phyloP scores from a whole-genome alignment of 176 grass and related monocot species.

The Zizania latifolia region DNA sequence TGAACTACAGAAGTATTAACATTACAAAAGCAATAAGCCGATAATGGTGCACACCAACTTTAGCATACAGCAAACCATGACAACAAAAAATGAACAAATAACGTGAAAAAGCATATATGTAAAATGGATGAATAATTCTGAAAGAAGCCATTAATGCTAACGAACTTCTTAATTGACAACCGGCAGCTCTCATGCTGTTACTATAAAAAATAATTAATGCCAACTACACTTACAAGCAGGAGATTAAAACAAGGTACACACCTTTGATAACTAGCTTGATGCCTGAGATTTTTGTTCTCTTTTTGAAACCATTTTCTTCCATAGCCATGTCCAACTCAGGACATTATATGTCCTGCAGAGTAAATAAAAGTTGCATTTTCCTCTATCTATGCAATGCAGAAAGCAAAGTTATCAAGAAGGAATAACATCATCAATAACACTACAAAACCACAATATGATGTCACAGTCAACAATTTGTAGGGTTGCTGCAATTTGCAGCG shows the following conservation, averaged over 20 bases:
- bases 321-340: neutral
- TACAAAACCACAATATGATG: neutral
- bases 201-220: neutral
- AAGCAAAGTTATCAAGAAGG: neutral
- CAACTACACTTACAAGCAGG: neutral
- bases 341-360: neutral
- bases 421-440: neutral
- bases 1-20: neutral
- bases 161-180: neutral
- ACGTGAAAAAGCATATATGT: neutral
- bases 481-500: neutral
- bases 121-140: neutral
- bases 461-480: neutral
- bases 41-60: neutral
- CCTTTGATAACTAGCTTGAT: neutral
- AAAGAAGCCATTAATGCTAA: neutral
- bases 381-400: neutral
- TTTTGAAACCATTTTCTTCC: neutral
- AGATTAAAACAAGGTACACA: neutral
- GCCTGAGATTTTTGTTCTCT: neutral
- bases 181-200: neutral
- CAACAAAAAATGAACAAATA: too few species aligned
- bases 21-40: neutral
- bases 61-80: neutral
- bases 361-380: neutral